phyloP scores from a whole-genome alignment of 1,284 basidiomycete genomes.

The Ustilago cynodontis region DNA sequence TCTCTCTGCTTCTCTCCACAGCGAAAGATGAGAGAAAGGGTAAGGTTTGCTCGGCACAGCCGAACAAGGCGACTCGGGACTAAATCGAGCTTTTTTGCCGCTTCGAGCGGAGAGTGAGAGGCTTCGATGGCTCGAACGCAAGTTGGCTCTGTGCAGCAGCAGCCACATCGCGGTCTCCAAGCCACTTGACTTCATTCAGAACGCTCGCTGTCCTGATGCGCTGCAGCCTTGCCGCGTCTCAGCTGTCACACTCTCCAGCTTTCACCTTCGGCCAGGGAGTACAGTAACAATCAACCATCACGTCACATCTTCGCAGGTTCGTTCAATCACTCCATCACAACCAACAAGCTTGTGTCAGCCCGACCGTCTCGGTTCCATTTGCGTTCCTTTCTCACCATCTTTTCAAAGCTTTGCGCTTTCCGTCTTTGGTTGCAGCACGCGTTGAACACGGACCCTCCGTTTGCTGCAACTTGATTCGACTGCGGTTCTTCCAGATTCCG shows the following conservation, averaged over 20 bases:
- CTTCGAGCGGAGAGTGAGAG: neutral
- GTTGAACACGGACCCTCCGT: neutral
- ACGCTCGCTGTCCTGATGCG: neutral
- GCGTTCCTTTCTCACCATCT: neutral
- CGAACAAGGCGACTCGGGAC: neutral
- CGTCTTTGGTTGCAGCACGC: neutral
- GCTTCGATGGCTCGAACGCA: constrained; percentile 8
- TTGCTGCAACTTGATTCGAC: constrained; percentile 4
- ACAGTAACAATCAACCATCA: neutral
- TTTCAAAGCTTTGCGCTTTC: neutral
- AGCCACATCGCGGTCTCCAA: neutral
- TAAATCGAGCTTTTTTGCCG: neutral
- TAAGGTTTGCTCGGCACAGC: constrained; percentile 7
- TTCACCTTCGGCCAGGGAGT: neutral
- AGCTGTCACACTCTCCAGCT: neutral
- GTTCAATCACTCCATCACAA: no score
- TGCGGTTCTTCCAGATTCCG: neutral
- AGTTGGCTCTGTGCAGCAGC: neutral
- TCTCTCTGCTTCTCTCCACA: constrained; percentile 19
- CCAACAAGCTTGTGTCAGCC: no score
- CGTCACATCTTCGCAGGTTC: no score
- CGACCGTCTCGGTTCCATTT: neutral
- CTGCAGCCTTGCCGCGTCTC: constrained; percentile 1
- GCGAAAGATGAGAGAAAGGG: neutral
- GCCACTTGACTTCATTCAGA: neutral